Evolutionary conservation across 2,329 filamentous ascomycete species (phyloP).

Genomic region (Aspergillus sp.): DNA sequence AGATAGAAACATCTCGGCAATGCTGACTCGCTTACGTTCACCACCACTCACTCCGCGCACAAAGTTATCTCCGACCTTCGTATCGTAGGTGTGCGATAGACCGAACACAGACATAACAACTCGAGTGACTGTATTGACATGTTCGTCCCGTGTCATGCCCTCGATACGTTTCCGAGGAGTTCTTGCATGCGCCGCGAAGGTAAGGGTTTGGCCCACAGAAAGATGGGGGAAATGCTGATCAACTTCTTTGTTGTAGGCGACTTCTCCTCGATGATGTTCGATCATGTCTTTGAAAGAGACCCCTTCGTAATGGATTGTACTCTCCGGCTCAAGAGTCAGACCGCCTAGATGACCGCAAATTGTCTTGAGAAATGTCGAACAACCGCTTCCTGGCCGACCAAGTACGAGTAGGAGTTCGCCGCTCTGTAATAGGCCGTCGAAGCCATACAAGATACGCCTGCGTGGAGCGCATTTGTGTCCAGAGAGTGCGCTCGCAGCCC

Average conservation of each 20-base stretch:
- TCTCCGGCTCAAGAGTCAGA: not conserved
- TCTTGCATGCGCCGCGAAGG: constrained; percentile 65
- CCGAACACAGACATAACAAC: constrained; percentile 12
- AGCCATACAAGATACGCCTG: constrained; percentile 52
- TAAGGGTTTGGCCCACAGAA: constrained; percentile 71
- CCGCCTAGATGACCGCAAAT: constrained; percentile 68
- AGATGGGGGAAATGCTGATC: constrained; percentile 76
- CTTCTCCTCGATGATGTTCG: constrained; percentile 56
- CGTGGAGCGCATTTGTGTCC: constrained; percentile 41
- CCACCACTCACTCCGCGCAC: constrained; percentile 16
- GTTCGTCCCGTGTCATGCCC: constrained; percentile 5
- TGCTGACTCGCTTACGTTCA: constrained; percentile 3
- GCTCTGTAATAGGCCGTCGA: constrained; percentile 52
- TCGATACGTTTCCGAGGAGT: constrained; percentile 2
- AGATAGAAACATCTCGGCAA: constrained; percentile 11
- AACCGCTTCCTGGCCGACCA: constrained; percentile 48
- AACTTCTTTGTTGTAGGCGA: constrained; percentile 76
- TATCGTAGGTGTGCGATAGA: constrained; percentile 10
- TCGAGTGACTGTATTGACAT: constrained; percentile 4
- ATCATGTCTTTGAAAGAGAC: constrained; percentile 28
- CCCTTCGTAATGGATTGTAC: constrained; percentile 68
- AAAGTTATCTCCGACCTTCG: constrained; percentile 14
- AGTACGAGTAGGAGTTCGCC: constrained; percentile 47
- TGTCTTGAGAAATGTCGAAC: constrained; percentile 81
- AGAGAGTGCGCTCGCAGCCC: constrained; percentile 7